Evolutionary conservation across 768 basidiomycete species (phyloP).

Genomic region (Cystobasidium ongulense): DNA sequence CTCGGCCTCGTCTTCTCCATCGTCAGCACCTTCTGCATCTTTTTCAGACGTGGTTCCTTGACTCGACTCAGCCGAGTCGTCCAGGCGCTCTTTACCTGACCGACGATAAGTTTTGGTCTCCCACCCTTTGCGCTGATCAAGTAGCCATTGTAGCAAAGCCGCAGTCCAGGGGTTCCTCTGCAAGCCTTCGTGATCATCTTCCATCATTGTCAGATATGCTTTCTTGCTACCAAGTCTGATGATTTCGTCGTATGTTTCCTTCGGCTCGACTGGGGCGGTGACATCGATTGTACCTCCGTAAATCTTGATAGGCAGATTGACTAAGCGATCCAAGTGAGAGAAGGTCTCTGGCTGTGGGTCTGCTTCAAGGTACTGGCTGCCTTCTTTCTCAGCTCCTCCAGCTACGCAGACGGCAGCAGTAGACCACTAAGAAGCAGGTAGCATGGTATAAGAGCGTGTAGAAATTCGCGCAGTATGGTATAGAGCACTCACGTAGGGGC

Average conservation of each 20-base stretch:
- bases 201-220: not conserved
- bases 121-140: not conserved
- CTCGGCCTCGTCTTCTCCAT: no score
- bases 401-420: not conserved
- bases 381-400: not conserved
- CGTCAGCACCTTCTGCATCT: not conserved
- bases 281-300: not conserved
- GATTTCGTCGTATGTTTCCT: not conserved
- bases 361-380: not conserved
- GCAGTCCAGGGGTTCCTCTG: not conserved
- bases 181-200: not conserved
- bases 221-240: not conserved
- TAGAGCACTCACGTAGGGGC: not conserved
- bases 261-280: not conserved
- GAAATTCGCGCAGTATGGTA: no score
- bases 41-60: not conserved
- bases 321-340: not conserved
- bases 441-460: no score
- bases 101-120: not conserved
- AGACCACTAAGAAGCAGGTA: no score
- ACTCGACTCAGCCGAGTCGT: no score
- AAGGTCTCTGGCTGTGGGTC: not conserved
- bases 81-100: no score
- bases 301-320: not conserved
- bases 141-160: conserved; percentile 7